Base-by-base conservation (phyloP, 2,329 filamentous ascomycete genomes). In the Claviceps fusiformis region DNA sequence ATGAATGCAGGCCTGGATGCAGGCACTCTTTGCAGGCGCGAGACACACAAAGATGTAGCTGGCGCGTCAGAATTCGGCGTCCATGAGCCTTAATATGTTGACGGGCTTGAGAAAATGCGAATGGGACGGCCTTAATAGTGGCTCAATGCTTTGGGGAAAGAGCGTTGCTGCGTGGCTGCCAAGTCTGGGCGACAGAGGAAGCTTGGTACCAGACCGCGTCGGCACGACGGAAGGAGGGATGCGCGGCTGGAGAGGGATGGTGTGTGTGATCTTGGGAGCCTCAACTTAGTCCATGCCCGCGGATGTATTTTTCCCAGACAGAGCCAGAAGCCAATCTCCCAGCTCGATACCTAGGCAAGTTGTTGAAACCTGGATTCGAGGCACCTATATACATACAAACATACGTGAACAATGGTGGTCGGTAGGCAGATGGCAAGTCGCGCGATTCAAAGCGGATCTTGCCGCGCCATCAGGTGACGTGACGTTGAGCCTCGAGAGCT, bases 381-480 rank as follows among this genome's bases (percentile, higher is more conserved):
- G 27, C 27, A 47, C 24, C 17, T 31, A 31, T 27, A 29, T 47
- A 37, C 10, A 13, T 13, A 10, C 7, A 10, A 1, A 35, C 8
- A 37, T 37, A 7, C 44, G 17, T 47, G 45, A 31, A 29, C 15
- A 17, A 29, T 17, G 1, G 27, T 31, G 24, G 11, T 31, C 3
- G 45, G 45, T 31, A 47, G 31, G n/a, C 27, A 9, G 44, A 24
- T 15, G 33, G 46, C 17, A n/a, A 33, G 47, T 35, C 17, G 47
- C 47, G 31, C 47, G 31, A 15, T 24, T 50, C 9, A 7, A 50
- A 35, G 47, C n/a, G 47, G 33, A 50, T n/a, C 31, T 35, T 35
- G 53, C 44, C 53, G 53, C 53, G 53, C 10, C 37, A 54, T 54
- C 53, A 54, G 46, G 53, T 54, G 53, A 54, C 53, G 39, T 41